Evolutionary conservation across 495 filamentous ascomycete species (phyloP).

Genomic region (Trichoderma asperelloides): DNA sequence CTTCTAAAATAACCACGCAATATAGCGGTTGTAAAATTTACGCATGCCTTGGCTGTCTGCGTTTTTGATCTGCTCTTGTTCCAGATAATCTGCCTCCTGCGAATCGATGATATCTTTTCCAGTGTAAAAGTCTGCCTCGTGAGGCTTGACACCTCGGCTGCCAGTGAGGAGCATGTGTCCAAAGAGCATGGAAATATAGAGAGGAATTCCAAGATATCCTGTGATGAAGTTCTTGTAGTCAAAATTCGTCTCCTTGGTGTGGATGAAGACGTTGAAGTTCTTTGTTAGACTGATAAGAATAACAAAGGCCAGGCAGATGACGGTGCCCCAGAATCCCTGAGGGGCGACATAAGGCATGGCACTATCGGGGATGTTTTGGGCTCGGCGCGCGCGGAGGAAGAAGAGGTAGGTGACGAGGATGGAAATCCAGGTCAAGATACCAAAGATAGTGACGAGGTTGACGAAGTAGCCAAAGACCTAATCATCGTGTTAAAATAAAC

Average conservation of each 20-base stretch:
- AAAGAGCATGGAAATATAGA: slow-evolving; percentile 63
- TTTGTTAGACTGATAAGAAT: slow-evolving; percentile 65
- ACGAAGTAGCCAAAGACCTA: slow-evolving; percentile 77
- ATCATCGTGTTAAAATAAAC: background rate
- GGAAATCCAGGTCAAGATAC: slow-evolving; percentile 75
- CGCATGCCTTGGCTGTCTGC: slow-evolving; percentile 19
- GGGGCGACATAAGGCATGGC: slow-evolving; percentile 66
- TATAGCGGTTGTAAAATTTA: slow-evolving; percentile 52
- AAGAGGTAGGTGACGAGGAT: slow-evolving; percentile 74
- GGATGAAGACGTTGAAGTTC: slow-evolving; percentile 65
- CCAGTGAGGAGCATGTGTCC: slow-evolving; percentile 57
- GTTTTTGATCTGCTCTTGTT: slow-evolving; percentile 32
- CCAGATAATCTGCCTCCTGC: slow-evolving; percentile 63
- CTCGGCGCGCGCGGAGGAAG: slow-evolving; percentile 66
- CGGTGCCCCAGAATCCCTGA: slow-evolving; percentile 59
- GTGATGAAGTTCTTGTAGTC: slow-evolving; percentile 72
- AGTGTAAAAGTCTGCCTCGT: slow-evolving; percentile 56
- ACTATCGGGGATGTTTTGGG: slow-evolving; percentile 56
- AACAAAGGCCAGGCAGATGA: slow-evolving; percentile 57
- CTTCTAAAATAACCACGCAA: slow-evolving; percentile 58
- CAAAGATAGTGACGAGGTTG: slow-evolving; percentile 73
- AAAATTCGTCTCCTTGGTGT: slow-evolving; percentile 44
- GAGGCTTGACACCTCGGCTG: slow-evolving; percentile 43
- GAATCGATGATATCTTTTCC: slow-evolving; percentile 68
- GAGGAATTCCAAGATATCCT: slow-evolving; percentile 70